Evolutionary conservation across 2,329 filamentous ascomycete species (phyloP), one percentile per base, ranked within the genome.

Genomic region (Botrytis deweyae): DNA sequence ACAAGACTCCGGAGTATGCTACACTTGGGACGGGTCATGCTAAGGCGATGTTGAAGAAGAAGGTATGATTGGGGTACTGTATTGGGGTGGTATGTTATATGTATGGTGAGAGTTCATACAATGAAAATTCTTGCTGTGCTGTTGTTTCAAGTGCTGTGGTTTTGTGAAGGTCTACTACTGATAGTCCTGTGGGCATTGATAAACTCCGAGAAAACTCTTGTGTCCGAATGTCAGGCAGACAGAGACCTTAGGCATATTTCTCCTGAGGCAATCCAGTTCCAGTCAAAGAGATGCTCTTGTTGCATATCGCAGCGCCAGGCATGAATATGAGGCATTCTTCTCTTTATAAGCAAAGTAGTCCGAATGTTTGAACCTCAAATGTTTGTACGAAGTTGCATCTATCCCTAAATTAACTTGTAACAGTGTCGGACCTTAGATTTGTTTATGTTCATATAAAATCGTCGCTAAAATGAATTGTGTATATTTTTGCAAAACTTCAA

Each of bases 21-120:
- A 63, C 70, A 18, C 74, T 79, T 66, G 78, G 76, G 7, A 75
- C 38, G 38, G 69, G 67, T n/a, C 78, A 79, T 76, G 77, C 77
- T 20, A 70, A 58, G 22, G 72, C 62, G 20, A 78, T 80, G 78
- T 67, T 76, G 25, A 74, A 64, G 33, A 79, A 79, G 73, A 74
- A 73, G 49, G 75, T 76, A n/a, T 74, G 29, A 67, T 42, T 36
- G 22, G 16, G n/a, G 10, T 36, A 7, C 8, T 16, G n/a, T 40
- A 12, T 2, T 12, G 33, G 25, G 20, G 22, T 52, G 25, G 33
- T 10, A 55, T 67, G 14, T 29, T 42, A 40, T 29, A 16, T 14
- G 14, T 18, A 58, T 40, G 8, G n/a, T 55, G 36, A n/a, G 61
- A 63, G 52, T n/a, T 14, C 20, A 29, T 29, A 14, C 9, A 46